These are phyloP conservation scores for Deuterostichococcus epilithicus DNA, from an alignment of 139 green algal species.

Conservation along the genomic window DNA sequence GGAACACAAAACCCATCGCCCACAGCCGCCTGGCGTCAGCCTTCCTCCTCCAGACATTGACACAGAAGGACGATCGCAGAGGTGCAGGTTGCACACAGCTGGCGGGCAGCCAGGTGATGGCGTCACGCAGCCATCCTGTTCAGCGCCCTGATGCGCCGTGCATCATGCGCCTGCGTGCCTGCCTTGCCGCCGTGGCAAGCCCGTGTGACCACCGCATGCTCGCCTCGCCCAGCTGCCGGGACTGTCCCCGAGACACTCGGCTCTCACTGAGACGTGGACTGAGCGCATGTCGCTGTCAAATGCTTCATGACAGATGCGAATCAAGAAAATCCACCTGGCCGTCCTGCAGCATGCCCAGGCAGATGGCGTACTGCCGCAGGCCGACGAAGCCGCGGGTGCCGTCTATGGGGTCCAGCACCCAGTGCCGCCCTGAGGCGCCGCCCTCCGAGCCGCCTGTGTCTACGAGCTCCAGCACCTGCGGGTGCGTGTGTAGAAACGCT, in stretches of 20 bases:
- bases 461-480: constrained; percentile 56
- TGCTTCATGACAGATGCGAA: background rate
- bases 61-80: background rate
- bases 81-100: background rate
- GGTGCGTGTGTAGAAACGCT: too few relatives aligned
- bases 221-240: too few relatives aligned
- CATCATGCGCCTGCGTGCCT: too few relatives aligned
- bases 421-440: constrained; percentile 69
- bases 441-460: constrained; percentile 70
- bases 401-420: constrained; percentile 95
- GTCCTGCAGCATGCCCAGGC: constrained; percentile 82
- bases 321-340: constrained; percentile 35
- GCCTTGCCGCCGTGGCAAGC: too few relatives aligned
- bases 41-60: too few relatives aligned
- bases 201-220: background rate
- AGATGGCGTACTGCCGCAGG: constrained; percentile 91
- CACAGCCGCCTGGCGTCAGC: too few relatives aligned
- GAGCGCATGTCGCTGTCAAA: background rate
- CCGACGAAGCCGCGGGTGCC: constrained; percentile 93
- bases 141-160: background rate
- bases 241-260: too few relatives aligned
- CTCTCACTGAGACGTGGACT: too few relatives aligned
- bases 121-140: background rate
- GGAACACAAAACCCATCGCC: background rate
- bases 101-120: too few relatives aligned